Evolutionary conservation across 2,329 filamentous ascomycete species (phyloP).

Genomic region (Kalmusia sp.): DNA sequence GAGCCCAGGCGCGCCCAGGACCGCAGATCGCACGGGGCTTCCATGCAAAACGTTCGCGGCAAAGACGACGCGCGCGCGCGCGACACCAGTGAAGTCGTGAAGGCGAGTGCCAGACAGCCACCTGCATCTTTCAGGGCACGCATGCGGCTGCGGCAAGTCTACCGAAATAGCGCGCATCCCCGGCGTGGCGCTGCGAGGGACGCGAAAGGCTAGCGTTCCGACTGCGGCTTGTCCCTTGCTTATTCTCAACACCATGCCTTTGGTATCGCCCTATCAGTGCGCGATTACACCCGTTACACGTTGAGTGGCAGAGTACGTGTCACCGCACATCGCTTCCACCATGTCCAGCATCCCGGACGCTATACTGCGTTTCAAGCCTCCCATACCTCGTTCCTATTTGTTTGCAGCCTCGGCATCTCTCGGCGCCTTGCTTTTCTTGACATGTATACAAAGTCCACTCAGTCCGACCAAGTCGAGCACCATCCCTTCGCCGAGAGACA

Average conservation of each 20-base stretch:
- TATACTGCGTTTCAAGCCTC: conserved; percentile 23
- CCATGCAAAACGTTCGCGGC: neutral
- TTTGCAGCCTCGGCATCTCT: conserved; percentile 33
- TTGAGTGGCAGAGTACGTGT: neutral
- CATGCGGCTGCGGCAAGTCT: neutral
- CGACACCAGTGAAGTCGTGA: too few species aligned
- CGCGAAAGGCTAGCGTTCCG: neutral
- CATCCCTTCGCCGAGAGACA: conserved; percentile 37
- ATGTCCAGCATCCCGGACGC: neutral
- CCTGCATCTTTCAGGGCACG: neutral
- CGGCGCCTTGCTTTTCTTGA: conserved; percentile 30
- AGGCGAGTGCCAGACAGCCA: too few species aligned
- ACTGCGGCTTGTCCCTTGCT: conserved; percentile 3
- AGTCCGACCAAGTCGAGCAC: conserved; percentile 19
- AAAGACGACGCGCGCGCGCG: too few species aligned
- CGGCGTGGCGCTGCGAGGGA: neutral
- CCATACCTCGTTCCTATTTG: conserved; percentile 24
- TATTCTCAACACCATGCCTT: neutral
- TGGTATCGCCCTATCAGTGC: neutral
- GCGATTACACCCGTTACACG: neutral
- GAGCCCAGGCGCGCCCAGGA: neutral
- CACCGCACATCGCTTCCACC: neutral
- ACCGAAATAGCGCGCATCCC: neutral
- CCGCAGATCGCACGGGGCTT: neutral
- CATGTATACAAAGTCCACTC: conserved; percentile 27